Percentiles rank a stretch among this genome's conserved stretches.
Conservation (phyloP, 2,329 filamentous ascomycete species). For the Aspergillus chevalieri region DNA sequence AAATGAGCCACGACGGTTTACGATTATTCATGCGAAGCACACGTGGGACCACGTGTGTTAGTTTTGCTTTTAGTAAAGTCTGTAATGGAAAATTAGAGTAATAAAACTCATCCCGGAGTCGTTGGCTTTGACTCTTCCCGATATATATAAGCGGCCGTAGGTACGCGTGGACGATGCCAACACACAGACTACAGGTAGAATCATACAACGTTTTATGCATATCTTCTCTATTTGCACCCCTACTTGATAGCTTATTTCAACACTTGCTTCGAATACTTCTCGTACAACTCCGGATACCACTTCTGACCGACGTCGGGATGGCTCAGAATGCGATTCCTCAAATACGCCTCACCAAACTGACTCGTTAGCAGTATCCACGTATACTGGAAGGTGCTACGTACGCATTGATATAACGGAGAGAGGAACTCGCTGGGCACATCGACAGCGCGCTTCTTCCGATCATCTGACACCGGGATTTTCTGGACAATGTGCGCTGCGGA, state of each 20-base stretch:
- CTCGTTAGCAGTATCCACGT: not conserved
- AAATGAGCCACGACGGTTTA: too few relatives aligned
- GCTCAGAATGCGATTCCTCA: conserved; percentile 31
- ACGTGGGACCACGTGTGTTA: too few relatives aligned
- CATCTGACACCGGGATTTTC: conserved; percentile 23
- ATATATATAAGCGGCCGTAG: too few relatives aligned
- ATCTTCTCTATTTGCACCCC: not conserved
- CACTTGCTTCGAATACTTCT: conserved; percentile 21
- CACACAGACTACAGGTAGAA: too few relatives aligned
- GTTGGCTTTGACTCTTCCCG: too few relatives aligned
- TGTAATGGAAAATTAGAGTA: too few relatives aligned
- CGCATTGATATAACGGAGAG: conserved; percentile 30
- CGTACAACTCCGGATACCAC: conserved; percentile 31
- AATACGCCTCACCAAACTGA: conserved; percentile 32
- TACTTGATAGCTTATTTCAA: conserved; percentile 1
- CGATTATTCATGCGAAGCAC: too few relatives aligned
- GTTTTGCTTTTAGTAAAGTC: too few relatives aligned
- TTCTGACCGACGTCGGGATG: conserved; percentile 31
- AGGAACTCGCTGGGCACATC: conserved; percentile 34
- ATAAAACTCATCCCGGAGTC: too few relatives aligned
- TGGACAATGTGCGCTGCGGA: conserved; percentile 27
- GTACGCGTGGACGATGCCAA: too few relatives aligned
- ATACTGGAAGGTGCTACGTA: conserved; percentile 10
- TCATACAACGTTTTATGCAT: too few relatives aligned
- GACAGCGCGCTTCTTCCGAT: conserved; percentile 25